Percentiles rank a stretch among this genome's conserved stretches.
These are phyloP conservation scores for Phoma sp. DNA, from an alignment of 2,329 filamentous ascomycete genomes.

Conservation along the genomic window DNA sequence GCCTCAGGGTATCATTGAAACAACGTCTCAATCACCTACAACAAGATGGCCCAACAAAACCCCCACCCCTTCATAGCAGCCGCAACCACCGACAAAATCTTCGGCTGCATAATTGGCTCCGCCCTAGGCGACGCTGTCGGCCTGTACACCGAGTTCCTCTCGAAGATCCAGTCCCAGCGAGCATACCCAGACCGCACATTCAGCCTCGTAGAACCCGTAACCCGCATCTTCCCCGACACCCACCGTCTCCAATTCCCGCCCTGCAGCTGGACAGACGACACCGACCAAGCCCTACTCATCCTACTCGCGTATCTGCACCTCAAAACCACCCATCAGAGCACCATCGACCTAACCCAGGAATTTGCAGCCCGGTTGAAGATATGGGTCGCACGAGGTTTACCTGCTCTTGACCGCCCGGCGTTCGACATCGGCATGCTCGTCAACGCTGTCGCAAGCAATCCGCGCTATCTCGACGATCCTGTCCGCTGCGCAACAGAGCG, in stretches of 20 bases:
- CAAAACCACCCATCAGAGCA: conserved; percentile 38
- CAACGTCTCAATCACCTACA: no score
- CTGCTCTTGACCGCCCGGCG: conserved; percentile 55
- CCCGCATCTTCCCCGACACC: conserved; percentile 52
- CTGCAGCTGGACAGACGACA: conserved; percentile 62
- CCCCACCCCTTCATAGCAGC: not conserved
- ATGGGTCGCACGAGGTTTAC: conserved; percentile 57
- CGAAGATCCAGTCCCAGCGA: conserved; percentile 40
- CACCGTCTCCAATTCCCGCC: conserved; percentile 48
- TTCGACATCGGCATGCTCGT: conserved; percentile 58
- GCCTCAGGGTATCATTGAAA: no score
- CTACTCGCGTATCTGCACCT: conserved; percentile 56
- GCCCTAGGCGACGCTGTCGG: conserved; percentile 62
- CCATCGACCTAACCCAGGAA: conserved; percentile 33
- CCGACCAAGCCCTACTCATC: conserved; percentile 60
- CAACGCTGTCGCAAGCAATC: conserved; percentile 51
- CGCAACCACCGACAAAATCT: conserved; percentile 47
- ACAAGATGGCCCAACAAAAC: no score
- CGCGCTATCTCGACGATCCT: conserved; percentile 51
- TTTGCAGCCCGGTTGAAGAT: conserved; percentile 55
- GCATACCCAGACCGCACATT: conserved; percentile 52
- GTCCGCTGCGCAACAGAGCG: conserved; percentile 47
- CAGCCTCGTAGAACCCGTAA: conserved; percentile 48
- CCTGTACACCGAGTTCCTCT: conserved; percentile 61
- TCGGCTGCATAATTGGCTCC: conserved; percentile 57